phyloP scores from a whole-genome alignment of 139 green algal species.

The Edaphochlamys debaryana region DNA sequence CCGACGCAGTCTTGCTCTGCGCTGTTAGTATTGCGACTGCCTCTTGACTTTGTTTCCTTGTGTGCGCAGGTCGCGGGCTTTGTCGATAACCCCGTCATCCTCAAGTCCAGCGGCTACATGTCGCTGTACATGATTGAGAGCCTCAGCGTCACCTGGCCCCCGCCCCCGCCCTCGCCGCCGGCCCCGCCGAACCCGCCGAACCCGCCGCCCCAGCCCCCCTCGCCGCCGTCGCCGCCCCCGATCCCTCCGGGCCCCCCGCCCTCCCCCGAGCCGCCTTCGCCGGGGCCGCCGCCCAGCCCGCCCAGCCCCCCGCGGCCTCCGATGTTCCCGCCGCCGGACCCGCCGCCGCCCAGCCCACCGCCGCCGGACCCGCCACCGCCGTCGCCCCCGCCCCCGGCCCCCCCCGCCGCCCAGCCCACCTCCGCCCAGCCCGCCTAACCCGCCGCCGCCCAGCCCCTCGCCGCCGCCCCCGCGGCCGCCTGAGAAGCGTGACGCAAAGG shows the following conservation, averaged over 20 bases:
- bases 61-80: too few relatives aligned
- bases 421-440: too few relatives aligned
- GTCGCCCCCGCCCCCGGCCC: too few relatives aligned
- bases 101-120: background rate
- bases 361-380: too few relatives aligned
- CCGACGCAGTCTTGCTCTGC: too few relatives aligned
- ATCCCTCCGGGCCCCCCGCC: background rate
- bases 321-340: background rate
- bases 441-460: background rate
- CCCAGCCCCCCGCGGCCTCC: background rate
- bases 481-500: background rate
- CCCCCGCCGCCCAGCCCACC: too few relatives aligned
- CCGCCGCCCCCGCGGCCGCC: constrained; percentile 3
- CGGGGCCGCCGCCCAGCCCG: background rate
- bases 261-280: background rate
- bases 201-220: background rate
- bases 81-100: background rate
- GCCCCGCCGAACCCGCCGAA: background rate
- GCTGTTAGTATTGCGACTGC: too few relatives aligned
- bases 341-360: background rate
- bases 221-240: background rate
- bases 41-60: too few relatives aligned
- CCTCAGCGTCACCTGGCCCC: background rate
- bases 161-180: background rate
- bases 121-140: background rate